These are phyloP conservation scores for Mollisia scopiformis DNA, from an alignment of 2,329 filamentous ascomycete genomes.

Conservation along the genomic window DNA sequence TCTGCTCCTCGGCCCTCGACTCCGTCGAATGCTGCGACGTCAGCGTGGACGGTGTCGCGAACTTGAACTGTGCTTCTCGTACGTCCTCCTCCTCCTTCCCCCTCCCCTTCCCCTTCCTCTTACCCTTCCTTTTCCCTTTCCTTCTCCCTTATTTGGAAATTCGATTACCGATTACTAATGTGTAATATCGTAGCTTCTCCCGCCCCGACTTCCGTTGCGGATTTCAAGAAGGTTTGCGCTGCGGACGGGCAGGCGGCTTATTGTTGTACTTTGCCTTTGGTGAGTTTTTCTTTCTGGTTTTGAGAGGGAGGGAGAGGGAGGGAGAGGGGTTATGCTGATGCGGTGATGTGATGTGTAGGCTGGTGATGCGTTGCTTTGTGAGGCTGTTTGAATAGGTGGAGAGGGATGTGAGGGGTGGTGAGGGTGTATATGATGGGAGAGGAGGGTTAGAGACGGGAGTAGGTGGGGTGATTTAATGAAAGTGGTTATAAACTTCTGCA, in stretches of 20 bases:
- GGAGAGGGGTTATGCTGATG: too few species aligned
- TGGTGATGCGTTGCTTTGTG: too few species aligned
- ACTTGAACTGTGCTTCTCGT: slow-evolving; percentile 58
- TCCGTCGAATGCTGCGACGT: slow-evolving; percentile 62
- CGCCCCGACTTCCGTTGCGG: slow-evolving; percentile 45
- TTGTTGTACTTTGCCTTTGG: slow-evolving; percentile 9
- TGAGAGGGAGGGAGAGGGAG: too few species aligned
- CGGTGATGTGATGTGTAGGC: background rate
- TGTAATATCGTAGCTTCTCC: slow-evolving; percentile 35
- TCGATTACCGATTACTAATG: background rate
- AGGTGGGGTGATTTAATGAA: too few species aligned
- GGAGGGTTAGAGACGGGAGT: too few species aligned
- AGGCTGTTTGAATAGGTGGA: too few species aligned
- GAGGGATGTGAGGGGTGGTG: too few species aligned
- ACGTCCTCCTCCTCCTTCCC: slow-evolving; percentile 33
- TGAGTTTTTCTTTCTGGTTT: too few species aligned
- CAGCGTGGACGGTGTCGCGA: slow-evolving; percentile 57
- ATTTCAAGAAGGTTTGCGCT: slow-evolving; percentile 7
- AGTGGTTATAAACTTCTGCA: too few species aligned
- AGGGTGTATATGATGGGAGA: too few species aligned
- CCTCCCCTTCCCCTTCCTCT: background rate
- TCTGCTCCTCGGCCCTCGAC: slow-evolving; percentile 44
- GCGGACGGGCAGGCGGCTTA: slow-evolving; percentile 4
- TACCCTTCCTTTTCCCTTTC: background rate
- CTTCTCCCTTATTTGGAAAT: too few species aligned